Percentiles rank a stretch among this genome's conserved stretches.
phyloP scores from a whole-genome alignment of 495 filamentous ascomycete species.

The Penicillium silybi region DNA sequence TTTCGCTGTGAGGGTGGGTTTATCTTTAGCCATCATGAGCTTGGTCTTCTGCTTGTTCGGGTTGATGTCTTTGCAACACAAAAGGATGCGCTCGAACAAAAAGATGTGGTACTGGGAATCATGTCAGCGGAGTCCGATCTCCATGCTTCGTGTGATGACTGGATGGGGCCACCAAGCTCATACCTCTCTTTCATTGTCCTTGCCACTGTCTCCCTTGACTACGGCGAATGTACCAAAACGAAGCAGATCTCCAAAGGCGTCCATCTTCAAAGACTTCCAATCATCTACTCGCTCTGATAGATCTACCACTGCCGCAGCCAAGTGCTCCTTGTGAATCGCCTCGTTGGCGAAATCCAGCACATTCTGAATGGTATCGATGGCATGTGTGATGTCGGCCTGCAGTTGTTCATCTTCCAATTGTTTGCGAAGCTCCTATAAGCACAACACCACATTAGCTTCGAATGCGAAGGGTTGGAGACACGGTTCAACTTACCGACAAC shows the following conservation, averaged over 20 bases:
- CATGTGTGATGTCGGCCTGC: slow-evolving; percentile 63
- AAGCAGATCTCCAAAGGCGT: slow-evolving; percentile 84
- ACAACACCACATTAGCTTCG: neutral
- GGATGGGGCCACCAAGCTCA: slow-evolving; percentile 11
- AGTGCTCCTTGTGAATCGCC: slow-evolving; percentile 81
- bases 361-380: slow-evolving; percentile 70
- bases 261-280: slow-evolving; percentile 90
- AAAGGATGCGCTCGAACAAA: slow-evolving; percentile 89
- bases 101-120: slow-evolving; percentile 85
- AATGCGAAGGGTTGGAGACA: neutral
- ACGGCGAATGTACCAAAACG: slow-evolving; percentile 93
- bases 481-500: slow-evolving; percentile 59
- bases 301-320: slow-evolving; percentile 74
- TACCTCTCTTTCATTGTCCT: slow-evolving; percentile 82
- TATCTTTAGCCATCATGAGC: slow-evolving; percentile 58
- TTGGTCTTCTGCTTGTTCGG: slow-evolving; percentile 80
- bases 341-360: slow-evolving; percentile 81
- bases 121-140: slow-evolving; percentile 26
- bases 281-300: slow-evolving; percentile 85
- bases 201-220: slow-evolving; percentile 74
- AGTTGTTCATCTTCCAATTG: slow-evolving; percentile 68
- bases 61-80: slow-evolving; percentile 95
- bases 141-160: neutral
- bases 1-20: slow-evolving; percentile 67
- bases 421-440: slow-evolving; percentile 74